Conservation (phyloP, 2,329 filamentous ascomycete genomes). For the Coniochaeta pulveracea region DNA sequence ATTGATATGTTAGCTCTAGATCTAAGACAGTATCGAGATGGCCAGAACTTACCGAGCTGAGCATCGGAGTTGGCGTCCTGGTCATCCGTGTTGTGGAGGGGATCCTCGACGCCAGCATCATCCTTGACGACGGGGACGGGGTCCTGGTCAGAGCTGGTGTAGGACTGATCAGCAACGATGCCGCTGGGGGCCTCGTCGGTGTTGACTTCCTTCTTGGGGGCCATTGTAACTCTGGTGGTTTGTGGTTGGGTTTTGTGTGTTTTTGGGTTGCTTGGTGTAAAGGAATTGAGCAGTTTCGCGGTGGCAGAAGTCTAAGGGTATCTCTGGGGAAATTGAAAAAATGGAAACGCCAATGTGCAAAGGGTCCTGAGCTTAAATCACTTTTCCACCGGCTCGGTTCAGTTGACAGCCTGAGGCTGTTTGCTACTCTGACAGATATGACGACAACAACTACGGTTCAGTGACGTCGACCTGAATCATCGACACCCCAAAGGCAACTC, state of each 20-base stretch:
- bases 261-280: not conserved
- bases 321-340: no score
- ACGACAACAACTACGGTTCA: no score
- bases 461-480: no score
- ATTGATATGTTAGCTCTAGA: not conserved
- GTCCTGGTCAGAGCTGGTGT: conserved; percentile 7
- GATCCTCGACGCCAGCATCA: conserved; percentile 8
- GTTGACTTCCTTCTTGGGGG: conserved; percentile 3
- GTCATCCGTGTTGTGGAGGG: conserved; percentile 5
- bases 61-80: conserved; percentile 8
- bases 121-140: conserved; percentile 10
- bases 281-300: no score
- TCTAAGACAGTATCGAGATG: not conserved
- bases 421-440: no score
- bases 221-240: conserved; percentile 3
- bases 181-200: conserved; percentile 8
- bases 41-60: conserved; percentile 9
- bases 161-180: conserved; percentile 10
- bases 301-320: no score
- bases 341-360: no score
- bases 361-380: no score
- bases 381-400: no score
- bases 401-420: no score
- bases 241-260: not conserved
- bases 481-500: no score